Percentiles rank a stretch among this genome's conserved stretches.
These are phyloP conservation scores for Sporothrix brunneoviolacea DNA, from an alignment of 2,329 filamentous ascomycete species.

Conservation along the genomic window DNA sequence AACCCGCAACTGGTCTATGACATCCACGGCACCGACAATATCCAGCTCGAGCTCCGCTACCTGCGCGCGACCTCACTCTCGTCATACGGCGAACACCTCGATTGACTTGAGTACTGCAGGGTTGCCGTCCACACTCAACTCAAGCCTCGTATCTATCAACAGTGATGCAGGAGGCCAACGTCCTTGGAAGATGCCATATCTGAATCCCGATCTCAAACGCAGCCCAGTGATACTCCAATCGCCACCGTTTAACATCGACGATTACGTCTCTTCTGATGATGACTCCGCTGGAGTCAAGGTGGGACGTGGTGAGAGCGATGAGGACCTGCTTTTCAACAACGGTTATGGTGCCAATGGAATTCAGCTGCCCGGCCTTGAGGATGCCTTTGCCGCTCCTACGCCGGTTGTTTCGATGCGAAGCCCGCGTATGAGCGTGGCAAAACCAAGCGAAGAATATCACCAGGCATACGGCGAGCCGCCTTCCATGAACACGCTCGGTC, in stretches of 20 bases:
- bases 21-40: slow-evolving; percentile 13
- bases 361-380: slow-evolving; percentile 30
- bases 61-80: slow-evolving; percentile 10
- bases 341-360: slow-evolving; percentile 30
- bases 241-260: slow-evolving; percentile 32
- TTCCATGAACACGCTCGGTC: not conserved
- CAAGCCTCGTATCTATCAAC: not conserved
- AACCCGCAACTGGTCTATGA: slow-evolving; percentile 16
- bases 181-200: not conserved
- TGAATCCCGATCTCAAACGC: not conserved
- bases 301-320: slow-evolving; percentile 27
- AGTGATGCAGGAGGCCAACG: not conserved
- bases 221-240: not conserved
- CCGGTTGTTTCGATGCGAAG: slow-evolving; percentile 5
- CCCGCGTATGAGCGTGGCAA: not conserved
- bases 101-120: slow-evolving; percentile 14
- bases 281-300: slow-evolving; percentile 25
- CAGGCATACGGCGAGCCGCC: slow-evolving; percentile 3
- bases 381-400: slow-evolving; percentile 13
- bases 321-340: slow-evolving; percentile 31
- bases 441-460: not conserved
- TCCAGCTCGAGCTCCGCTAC: slow-evolving; percentile 13
- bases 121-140: not conserved
- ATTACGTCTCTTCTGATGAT: slow-evolving; percentile 33
- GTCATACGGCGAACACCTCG: slow-evolving; percentile 19